A percentile compares a stretch with the other conserved stretches of the same genome.
Evolutionary conservation across 2,329 filamentous ascomycete genomes (phyloP).

Genomic region (Ophiosphaerella korrae): DNA sequence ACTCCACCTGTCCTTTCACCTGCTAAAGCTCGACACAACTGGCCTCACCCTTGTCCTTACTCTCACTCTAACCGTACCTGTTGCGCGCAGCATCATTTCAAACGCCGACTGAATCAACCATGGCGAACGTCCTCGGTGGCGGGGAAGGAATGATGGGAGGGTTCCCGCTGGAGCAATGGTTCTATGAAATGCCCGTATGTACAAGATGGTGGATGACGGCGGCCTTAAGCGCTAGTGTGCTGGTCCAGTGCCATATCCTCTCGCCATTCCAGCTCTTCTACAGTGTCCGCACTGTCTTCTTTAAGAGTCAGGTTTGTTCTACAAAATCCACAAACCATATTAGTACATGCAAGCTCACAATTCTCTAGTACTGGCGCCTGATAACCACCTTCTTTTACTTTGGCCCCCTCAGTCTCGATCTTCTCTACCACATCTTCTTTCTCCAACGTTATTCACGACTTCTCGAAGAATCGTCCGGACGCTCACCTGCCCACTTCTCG

Average conservation of each 20-base stretch:
- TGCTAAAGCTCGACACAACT: background rate
- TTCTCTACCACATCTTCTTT: conserved; percentile 98
- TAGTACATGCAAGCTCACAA: conserved; percentile 1
- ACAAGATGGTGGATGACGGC: conserved; percentile 97
- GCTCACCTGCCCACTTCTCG: conserved; percentile 89
- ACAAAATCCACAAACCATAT: background rate
- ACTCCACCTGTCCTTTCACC: background rate
- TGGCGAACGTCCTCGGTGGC: conserved; percentile 53
- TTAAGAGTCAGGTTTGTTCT: conserved; percentile 79
- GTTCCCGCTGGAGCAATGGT: conserved; percentile 93
- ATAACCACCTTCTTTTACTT: conserved; percentile 97
- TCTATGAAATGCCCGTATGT: conserved; percentile 97
- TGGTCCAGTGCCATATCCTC: conserved; percentile 92
- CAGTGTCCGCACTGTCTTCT: conserved; percentile 88
- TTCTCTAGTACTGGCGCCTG: conserved; percentile 89
- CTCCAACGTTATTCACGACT: conserved; percentile 94
- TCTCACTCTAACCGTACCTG: background rate
- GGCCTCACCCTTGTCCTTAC: background rate
- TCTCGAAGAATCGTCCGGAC: conserved; percentile 90
- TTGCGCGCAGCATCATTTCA: too few relatives aligned
- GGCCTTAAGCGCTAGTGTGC: conserved; percentile 81
- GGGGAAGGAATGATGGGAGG: conserved; percentile 54
- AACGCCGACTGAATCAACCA: conserved; percentile 24
- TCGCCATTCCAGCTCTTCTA: conserved; percentile 97
- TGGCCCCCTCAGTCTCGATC: conserved; percentile 88